Conservation (phyloP, 495 filamentous ascomycete genomes). For the Hypoxylon fuscum region DNA sequence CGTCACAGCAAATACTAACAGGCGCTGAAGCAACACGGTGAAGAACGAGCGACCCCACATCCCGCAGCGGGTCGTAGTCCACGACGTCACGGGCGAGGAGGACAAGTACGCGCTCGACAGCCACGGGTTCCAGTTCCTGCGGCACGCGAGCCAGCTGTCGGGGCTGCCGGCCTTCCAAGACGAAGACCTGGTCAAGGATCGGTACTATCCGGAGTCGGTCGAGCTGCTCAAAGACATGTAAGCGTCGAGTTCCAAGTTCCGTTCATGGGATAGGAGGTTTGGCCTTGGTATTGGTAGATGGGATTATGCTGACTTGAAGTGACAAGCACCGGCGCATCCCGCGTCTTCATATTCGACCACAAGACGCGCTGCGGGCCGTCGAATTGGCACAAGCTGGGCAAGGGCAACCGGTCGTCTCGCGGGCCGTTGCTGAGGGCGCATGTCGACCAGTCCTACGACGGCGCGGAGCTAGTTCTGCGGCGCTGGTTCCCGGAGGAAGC, state of each 20-base stretch:
- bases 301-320: no score
- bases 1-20: background rate
- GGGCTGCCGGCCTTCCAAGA: constrained; percentile 66
- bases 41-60: constrained; percentile 60
- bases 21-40: constrained; percentile 35
- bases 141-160: constrained; percentile 44
- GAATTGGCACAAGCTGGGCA: constrained; percentile 49
- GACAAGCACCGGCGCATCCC: constrained; percentile 68
- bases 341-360: constrained; percentile 77
- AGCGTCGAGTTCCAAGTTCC: constrained; percentile 47
- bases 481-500: constrained; percentile 66
- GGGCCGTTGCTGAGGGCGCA: constrained; percentile 73
- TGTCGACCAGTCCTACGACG: constrained; percentile 75
- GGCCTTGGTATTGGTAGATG: no score
- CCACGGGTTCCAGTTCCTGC: constrained; percentile 52
- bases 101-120: constrained; percentile 48
- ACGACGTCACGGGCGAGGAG: constrained; percentile 50
- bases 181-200: constrained; percentile 64
- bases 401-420: constrained; percentile 53
- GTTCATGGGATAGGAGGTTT: no score
- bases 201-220: constrained; percentile 71
- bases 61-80: constrained; percentile 50
- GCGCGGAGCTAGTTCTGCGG: constrained; percentile 64
- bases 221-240: constrained; percentile 68
- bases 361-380: constrained; percentile 68